phyloP scores from a whole-genome alignment of 345 rosid species.

The Linum usitatissimum region DNA sequence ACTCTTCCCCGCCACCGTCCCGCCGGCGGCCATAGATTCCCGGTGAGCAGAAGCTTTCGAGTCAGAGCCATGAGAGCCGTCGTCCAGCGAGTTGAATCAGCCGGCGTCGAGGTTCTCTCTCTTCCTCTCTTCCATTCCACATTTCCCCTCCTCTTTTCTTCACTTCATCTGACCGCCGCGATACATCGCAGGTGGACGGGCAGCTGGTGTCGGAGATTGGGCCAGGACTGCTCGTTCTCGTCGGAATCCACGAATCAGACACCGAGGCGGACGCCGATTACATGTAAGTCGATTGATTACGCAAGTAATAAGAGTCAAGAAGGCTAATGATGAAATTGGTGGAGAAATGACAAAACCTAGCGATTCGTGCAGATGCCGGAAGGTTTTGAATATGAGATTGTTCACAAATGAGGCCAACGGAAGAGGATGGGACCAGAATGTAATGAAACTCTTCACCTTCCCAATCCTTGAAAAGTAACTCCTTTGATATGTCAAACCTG shows the following conservation, averaged over 20 bases:
- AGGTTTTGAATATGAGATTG: slow-evolving; percentile 81
- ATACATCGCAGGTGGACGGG: slow-evolving; percentile 52
- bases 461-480: background rate
- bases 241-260: slow-evolving; percentile 75
- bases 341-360: background rate
- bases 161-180: background rate
- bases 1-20: background rate
- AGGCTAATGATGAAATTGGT: background rate
- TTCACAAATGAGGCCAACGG: slow-evolving; percentile 69
- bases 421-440: slow-evolving; percentile 82
- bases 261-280: slow-evolving; percentile 65
- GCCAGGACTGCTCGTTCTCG: slow-evolving; percentile 70
- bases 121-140: background rate
- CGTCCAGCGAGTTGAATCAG: slow-evolving; percentile 70
- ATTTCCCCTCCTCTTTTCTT: background rate
- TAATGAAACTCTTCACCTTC: slow-evolving; percentile 17
- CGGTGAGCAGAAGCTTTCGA: slow-evolving; percentile 9
- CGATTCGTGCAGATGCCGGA: slow-evolving; percentile 45
- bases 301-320: background rate
- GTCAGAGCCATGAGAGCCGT: slow-evolving; percentile 76
- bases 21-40: background rate
- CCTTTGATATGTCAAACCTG: no score
- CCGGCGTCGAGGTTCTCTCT: slow-evolving; percentile 50
- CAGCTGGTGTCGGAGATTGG: slow-evolving; percentile 68
- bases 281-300: slow-evolving; percentile 32